Evolutionary conservation across 2,329 filamentous ascomycete species (phyloP), one percentile per base, ranked within the genome.

Genomic region (Tricladium varicosporioides): DNA sequence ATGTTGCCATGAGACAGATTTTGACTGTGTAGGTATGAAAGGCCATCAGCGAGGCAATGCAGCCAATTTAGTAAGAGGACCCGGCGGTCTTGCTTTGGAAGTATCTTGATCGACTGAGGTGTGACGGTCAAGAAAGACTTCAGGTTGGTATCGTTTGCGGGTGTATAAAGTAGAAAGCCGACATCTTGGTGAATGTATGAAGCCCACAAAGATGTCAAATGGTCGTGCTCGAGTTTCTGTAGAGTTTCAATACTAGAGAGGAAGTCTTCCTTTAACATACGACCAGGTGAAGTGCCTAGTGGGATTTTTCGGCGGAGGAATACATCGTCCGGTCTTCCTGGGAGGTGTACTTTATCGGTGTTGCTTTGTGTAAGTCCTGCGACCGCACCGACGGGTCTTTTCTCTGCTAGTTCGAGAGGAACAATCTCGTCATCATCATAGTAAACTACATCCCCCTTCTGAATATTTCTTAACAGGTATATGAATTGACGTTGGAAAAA

Each of bases 401-500:
- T 82, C 67, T 89, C 86, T 55, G 85, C 78, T 49, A 85, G 75
- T 59, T 89, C 86, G 57, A 91, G 73, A 1, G 89, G 88, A 5
- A 91, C 82, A 32, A 89, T 76, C 66, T 91, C 88, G 47, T 82
- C 80, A 36, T 87, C 81, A 15, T 80, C 78, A 71, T 89, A 91
- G 57, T 82, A 77, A 52, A 83, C 72, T 65, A 90, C 84, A 11
- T 80, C 75, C 18, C 84, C 86, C 50, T 80, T 77, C 47, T 79
- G 77, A 4, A 91, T 71, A 36, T 84, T 81, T 57, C 82, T 80
- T 18, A 91, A 73, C n/a, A 91, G 74, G 65, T 89, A 92, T 44
- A 81, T 76, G 63, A 87, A 91, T 67, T 92, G 89, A 42, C 82
- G 83, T 45, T 83, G 77, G 69, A 86, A 88, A 69, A 92, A 91